A percentile compares a stretch with the other conserved stretches of the same genome.
These are phyloP conservation scores for Chrysochromulina tobinii DNA, from an alignment of 78 protist genomes.

Conservation along the genomic window DNA sequence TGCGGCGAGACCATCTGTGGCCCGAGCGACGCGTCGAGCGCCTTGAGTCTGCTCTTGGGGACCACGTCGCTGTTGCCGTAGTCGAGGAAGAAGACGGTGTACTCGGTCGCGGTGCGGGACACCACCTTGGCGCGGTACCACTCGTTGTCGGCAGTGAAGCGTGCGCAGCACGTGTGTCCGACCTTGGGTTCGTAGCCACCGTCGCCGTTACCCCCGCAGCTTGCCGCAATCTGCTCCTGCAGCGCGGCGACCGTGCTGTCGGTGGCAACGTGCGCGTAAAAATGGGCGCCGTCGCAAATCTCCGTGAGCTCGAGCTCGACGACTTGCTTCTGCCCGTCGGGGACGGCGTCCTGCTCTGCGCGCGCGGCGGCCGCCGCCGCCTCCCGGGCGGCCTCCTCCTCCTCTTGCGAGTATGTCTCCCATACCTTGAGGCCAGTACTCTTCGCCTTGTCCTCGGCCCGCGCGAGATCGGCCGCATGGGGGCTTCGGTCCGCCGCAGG, in stretches of 20 bases:
- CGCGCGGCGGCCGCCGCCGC: background rate
- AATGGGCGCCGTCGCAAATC: background rate
- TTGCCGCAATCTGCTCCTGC: background rate
- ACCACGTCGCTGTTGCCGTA: slow-evolving; percentile 33
- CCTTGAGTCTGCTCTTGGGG: too few species aligned
- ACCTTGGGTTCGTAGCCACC: background rate
- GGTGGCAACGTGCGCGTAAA: background rate
- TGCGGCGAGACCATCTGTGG: background rate
- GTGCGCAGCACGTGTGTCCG: too few species aligned
- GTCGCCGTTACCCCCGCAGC: background rate
- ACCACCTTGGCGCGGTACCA: slow-evolving; percentile 33
- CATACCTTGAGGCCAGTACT: background rate
- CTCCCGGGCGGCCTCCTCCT: background rate
- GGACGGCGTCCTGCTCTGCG: background rate
- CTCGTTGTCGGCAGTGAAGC: background rate
- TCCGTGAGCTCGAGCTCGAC: background rate
- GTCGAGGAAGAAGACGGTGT: slow-evolving; percentile 29
- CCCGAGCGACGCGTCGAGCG: slow-evolving; percentile 4
- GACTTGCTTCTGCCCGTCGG: too few species aligned
- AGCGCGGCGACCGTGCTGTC: background rate
- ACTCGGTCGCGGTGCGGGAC: background rate
- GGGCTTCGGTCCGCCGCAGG: background rate
- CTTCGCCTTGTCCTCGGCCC: background rate
- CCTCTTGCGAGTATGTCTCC: background rate
- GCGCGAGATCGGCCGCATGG: background rate